Evolutionary conservation across 257 asterid species (phyloP).

Genomic region (Primulina huaijiensis): DNA sequence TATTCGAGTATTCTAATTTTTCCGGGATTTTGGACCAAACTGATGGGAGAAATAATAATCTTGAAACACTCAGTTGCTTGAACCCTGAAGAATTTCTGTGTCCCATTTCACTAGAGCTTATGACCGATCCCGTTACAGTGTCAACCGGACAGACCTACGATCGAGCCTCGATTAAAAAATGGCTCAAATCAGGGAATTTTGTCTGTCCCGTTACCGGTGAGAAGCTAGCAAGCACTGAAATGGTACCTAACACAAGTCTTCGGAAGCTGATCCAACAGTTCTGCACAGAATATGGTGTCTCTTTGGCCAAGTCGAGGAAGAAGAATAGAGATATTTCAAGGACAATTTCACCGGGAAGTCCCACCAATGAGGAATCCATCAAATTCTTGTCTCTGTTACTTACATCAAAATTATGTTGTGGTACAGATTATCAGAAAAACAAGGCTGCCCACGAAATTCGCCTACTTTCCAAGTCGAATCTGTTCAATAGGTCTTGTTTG

Average conservation of each 20-base stretch:
- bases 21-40: slow-evolving; percentile 30
- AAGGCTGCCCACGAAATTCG: slow-evolving; percentile 73
- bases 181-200: slow-evolving; percentile 65
- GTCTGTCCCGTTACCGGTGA: slow-evolving; percentile 74
- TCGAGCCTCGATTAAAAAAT: slow-evolving; percentile 63
- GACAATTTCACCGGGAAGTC: slow-evolving; percentile 57
- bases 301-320: slow-evolving; percentile 48
- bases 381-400: slow-evolving; percentile 49
- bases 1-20: slow-evolving; percentile 46
- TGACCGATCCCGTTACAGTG: slow-evolving; percentile 77
- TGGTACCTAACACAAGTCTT: slow-evolving; percentile 54
- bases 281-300: slow-evolving; percentile 58
- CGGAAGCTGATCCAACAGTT: slow-evolving; percentile 58
- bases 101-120: slow-evolving; percentile 70
- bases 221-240: slow-evolving; percentile 40
- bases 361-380: slow-evolving; percentile 53
- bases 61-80: slow-evolving; percentile 44
- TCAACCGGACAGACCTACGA: slow-evolving; percentile 79
- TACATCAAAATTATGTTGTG: slow-evolving; percentile 40
- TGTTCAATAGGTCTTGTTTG: slow-evolving; percentile 51
- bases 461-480: slow-evolving; percentile 57
- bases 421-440: slow-evolving; percentile 42
- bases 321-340: slow-evolving; percentile 49
- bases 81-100: slow-evolving; percentile 70
- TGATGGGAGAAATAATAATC: slow-evolving; percentile 30